Evolutionary conservation across 2,329 filamentous ascomycete species (phyloP).

Genomic region (Hypocrella siamensis): DNA sequence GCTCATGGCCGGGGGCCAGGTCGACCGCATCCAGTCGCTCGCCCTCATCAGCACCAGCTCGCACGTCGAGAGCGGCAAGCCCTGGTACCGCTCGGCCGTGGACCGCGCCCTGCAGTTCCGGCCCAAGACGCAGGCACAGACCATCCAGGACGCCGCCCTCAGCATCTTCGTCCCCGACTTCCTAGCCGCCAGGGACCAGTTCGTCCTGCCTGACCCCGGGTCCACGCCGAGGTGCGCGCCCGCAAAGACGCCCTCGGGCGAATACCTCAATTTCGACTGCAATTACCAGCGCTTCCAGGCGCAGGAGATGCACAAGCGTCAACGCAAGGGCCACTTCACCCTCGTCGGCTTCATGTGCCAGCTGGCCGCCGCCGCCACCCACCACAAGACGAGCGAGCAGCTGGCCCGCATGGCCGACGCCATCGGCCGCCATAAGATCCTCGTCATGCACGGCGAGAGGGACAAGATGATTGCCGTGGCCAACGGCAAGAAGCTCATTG

Average conservation of each 20-base stretch:
- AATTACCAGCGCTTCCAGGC: conserved; percentile 76
- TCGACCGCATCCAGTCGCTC: conserved; percentile 37
- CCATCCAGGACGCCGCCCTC: conserved; percentile 46
- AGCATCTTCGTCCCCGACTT: conserved; percentile 52
- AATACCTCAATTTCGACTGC: conserved; percentile 45
- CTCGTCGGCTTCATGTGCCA: conserved; percentile 59
- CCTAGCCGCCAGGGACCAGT: conserved; percentile 43
- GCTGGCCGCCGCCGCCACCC: conserved; percentile 63
- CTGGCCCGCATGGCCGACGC: conserved; percentile 46
- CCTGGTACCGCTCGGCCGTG: conserved; percentile 49
- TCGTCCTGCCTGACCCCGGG: conserved; percentile 29
- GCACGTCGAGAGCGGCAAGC: conserved; percentile 41
- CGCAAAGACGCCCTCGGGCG: conserved; percentile 9
- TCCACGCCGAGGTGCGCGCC: conserved; percentile 24
- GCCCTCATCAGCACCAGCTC: conserved; percentile 47
- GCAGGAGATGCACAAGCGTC: conserved; percentile 59
- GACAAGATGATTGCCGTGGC: conserved; percentile 66
- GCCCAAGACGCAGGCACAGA: conserved; percentile 54
- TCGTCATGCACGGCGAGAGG: conserved; percentile 59
- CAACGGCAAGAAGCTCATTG: conserved; percentile 54
- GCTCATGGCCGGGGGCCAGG: conserved; percentile 32
- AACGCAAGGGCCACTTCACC: conserved; percentile 43
- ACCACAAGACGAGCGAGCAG: conserved; percentile 56
- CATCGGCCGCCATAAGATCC: conserved; percentile 58
- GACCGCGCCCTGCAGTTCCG: conserved; percentile 41